phyloP scores from a whole-genome alignment of 2,329 filamentous ascomycete genomes.

The Fusarium cicatricum region DNA sequence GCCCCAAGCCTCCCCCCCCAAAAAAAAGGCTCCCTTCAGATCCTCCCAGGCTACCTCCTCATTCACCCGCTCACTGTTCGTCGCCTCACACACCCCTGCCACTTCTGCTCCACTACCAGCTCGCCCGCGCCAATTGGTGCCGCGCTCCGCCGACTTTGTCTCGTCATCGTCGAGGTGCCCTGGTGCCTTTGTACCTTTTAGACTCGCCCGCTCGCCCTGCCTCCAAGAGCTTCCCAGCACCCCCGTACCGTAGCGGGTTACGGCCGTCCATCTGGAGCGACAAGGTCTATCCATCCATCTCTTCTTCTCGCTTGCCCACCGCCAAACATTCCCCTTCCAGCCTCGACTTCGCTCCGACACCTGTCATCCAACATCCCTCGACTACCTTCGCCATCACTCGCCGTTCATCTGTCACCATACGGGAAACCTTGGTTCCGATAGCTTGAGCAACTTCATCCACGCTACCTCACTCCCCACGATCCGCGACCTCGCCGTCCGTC shows the following conservation, averaged over 20 bases:
- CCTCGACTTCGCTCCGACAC: conserved; percentile 29
- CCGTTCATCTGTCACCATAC: conserved; percentile 4
- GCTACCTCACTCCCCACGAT: conserved; percentile 24
- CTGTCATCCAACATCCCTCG: conserved; percentile 20
- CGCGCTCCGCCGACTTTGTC: conserved; percentile 36
- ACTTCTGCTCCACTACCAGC: conserved; percentile 34
- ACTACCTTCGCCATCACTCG: conserved; percentile 10
- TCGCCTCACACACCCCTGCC: conserved; percentile 29
- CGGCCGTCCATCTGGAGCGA: conserved; percentile 32
- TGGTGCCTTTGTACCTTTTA: conserved; percentile 39
- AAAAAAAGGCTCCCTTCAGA: conserved; percentile 26
- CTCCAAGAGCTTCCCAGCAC: conserved; percentile 36
- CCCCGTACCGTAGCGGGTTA: conserved; percentile 27
- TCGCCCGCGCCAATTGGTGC: conserved; percentile 40
- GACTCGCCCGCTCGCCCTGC: conserved; percentile 39
- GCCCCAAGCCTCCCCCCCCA: conserved; percentile 12
- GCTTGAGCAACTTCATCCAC: conserved; percentile 9
- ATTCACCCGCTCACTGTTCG: conserved; percentile 32
- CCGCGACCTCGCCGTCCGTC: conserved; percentile 28
- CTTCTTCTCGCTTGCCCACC: conserved; percentile 34
- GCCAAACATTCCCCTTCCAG: conserved; percentile 37
- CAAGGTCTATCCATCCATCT: conserved; percentile 37
- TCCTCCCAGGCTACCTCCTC: conserved; percentile 12
- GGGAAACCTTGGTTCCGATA: not conserved
- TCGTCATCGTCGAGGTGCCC: conserved; percentile 42